Conservation (phyloP, 2,329 filamentous ascomycete genomes). For the Myriosclerotinia curreyana region DNA sequence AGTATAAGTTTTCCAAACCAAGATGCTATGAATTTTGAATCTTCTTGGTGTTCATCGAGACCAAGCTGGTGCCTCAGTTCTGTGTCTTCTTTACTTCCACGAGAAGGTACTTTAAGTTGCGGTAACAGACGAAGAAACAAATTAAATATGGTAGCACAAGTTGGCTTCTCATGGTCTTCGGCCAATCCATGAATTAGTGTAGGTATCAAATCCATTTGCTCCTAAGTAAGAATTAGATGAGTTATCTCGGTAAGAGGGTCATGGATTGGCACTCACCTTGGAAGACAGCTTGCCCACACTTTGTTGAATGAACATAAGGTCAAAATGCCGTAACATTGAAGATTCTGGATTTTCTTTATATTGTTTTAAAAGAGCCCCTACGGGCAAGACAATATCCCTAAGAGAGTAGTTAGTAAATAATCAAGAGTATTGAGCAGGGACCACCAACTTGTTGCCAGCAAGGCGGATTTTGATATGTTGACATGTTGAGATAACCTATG, state of each 20-base stretch:
- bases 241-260: background rate
- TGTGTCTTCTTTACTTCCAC: conserved; percentile 75
- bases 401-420: conserved; percentile 6
- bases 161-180: conserved; percentile 53
- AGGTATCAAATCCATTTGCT: conserved; percentile 71
- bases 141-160: conserved; percentile 70
- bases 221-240: conserved; percentile 39
- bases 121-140: conserved; percentile 74
- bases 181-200: conserved; percentile 65
- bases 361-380: conserved; percentile 79
- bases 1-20: conserved; percentile 78
- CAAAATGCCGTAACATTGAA: conserved; percentile 78
- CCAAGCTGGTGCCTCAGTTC: conserved; percentile 64
- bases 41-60: conserved; percentile 58
- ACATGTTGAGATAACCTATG: conserved; percentile 62
- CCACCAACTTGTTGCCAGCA: conserved; percentile 38
- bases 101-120: conserved; percentile 66
- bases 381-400: conserved; percentile 68
- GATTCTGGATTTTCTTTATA: conserved; percentile 73
- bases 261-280: conserved; percentile 41
- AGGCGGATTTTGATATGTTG: conserved; percentile 65
- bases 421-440: conserved; percentile 15
- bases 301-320: conserved; percentile 85
- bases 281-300: conserved; percentile 63
- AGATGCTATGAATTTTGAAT: conserved; percentile 69